Base-by-base conservation (phyloP, 2,329 filamentous ascomycete genomes). In the Diaporthe helianthi region DNA sequence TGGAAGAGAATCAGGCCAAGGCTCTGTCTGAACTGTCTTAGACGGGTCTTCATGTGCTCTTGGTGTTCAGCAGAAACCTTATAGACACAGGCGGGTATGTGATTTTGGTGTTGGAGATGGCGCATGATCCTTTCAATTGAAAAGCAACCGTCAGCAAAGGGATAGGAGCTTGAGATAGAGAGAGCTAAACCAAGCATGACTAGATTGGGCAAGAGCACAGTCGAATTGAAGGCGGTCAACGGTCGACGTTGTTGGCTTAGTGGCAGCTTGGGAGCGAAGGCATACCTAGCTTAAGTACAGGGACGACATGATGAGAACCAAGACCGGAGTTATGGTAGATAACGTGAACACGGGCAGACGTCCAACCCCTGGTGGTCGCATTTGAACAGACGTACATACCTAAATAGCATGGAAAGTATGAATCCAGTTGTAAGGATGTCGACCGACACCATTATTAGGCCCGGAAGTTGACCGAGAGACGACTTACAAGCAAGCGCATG, bases 1-100 rank as follows among this genome's bases (percentile, higher is more conserved):
- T 88, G 65, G 84, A 87, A 74, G 79, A 84, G 72, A 85, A 84
- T 73, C 81, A 85, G 71, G 83, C 86, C 75, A 87, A 85, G 76
- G 79, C 85, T 13, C 78, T 89, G 65, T 84, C 84, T 4, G 80
- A 81, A 68, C 77, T 86, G 74, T 75, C 74, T 36, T 76, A 73
- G 74, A 46, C 29, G 6, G 6, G 22, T 49, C 31, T 26, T 26
- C 38, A 6, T 36, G 31, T 44, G 22, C n/a, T n/a, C n/a, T 46
- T 63, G 58, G 29, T 49, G 29, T 63, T 63, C 58, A 63, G 6
- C 19, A 36, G 9, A 15, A 24, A 44, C 17, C 12, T 31, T 49
- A n/a, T 60, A 63, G 58, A 63, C 29, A 44, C 41, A 41, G 53
- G 55, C 19, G 38, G 58, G 58, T 29, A 63, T 31, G 26, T 26